These are phyloP conservation scores for Rutidosis leptorrhynchoides DNA, from an alignment of 129 eudicot species.

Conservation along the genomic window DNA sequence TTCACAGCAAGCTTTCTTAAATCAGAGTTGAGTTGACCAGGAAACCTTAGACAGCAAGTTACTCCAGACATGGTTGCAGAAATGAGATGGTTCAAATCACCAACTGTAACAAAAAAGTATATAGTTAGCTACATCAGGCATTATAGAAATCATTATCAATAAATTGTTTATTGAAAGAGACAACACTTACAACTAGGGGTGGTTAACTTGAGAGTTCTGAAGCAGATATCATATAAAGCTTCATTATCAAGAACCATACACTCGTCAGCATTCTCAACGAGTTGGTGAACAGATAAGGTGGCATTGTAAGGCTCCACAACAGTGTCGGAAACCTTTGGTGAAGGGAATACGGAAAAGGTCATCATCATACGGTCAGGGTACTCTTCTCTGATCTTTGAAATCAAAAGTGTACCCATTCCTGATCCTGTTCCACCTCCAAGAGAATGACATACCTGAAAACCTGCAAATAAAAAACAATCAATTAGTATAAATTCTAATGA, in stretches of 20 bases:
- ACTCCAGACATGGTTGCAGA: conserved; percentile 76
- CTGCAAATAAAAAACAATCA: conserved; percentile 10
- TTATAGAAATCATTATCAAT: not conserved
- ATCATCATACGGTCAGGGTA: conserved; percentile 47
- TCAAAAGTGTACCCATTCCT: conserved; percentile 42
- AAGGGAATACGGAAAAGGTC: conserved; percentile 45
- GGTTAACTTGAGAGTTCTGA: conserved; percentile 44
- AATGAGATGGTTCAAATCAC: conserved; percentile 59
- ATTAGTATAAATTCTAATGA: not conserved
- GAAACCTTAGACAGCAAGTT: conserved; percentile 59
- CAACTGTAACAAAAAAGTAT: conserved; percentile 37
- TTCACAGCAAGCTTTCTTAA: conserved; percentile 56
- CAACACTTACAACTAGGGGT: conserved; percentile 41
- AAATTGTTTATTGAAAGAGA: too few species aligned
- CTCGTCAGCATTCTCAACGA: conserved; percentile 44
- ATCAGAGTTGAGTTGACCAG: conserved; percentile 67
- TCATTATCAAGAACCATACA: conserved; percentile 50
- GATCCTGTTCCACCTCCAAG: conserved; percentile 49
- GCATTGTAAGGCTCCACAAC: conserved; percentile 51
- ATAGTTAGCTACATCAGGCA: not conserved
- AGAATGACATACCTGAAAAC: conserved; percentile 48
- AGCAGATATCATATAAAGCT: conserved; percentile 41
- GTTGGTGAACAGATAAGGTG: conserved; percentile 43
- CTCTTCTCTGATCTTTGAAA: conserved; percentile 43
- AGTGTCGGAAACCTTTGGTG: conserved; percentile 45